Percentiles rank a stretch among this genome's conserved stretches.
These are phyloP conservation scores for Alternaria alternata DNA, from an alignment of 2,329 filamentous ascomycete species.

Conservation along the genomic window DNA sequence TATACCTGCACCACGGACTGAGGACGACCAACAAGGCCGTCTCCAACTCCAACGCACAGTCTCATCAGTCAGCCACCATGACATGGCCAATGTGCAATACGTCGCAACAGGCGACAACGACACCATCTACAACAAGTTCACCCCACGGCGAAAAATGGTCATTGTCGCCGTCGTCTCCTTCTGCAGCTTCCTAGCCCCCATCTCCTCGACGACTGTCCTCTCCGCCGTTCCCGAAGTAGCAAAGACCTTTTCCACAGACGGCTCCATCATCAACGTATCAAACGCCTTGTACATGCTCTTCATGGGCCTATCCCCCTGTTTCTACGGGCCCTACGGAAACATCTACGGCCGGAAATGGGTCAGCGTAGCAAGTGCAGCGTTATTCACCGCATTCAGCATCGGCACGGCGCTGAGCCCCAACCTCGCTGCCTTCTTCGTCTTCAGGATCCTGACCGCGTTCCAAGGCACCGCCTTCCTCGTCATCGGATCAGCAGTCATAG, in stretches of 20 bases:
- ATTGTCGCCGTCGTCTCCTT: constrained; percentile 76
- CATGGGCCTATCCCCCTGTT: constrained; percentile 69
- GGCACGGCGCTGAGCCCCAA: constrained; percentile 77
- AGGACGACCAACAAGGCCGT: constrained; percentile 15
- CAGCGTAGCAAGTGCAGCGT: constrained; percentile 65
- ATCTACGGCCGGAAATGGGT: constrained; percentile 61
- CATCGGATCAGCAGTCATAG: constrained; percentile 74
- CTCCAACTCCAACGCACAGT: constrained; percentile 44
- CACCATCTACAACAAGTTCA: constrained; percentile 70
- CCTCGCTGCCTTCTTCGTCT: constrained; percentile 74
- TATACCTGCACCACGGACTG: constrained; percentile 21
- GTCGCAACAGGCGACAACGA: constrained; percentile 51
- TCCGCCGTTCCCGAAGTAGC: constrained; percentile 79
- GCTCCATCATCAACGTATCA: constrained; percentile 73
- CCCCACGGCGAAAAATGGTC: constrained; percentile 67
- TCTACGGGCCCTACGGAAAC: constrained; percentile 74
- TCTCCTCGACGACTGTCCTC: constrained; percentile 76
- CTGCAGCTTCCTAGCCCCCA: constrained; percentile 78
- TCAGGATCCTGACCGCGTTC: constrained; percentile 77
- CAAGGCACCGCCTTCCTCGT: constrained; percentile 78
- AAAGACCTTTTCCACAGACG: constrained; percentile 63
- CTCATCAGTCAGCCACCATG: constrained; percentile 43
- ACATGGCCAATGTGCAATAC: constrained; percentile 40
- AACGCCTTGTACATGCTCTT: constrained; percentile 79
- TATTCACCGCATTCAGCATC: constrained; percentile 75